Evolutionary conservation across 148 eudicot genomes (phyloP).

Genomic region (Silene conica): DNA sequence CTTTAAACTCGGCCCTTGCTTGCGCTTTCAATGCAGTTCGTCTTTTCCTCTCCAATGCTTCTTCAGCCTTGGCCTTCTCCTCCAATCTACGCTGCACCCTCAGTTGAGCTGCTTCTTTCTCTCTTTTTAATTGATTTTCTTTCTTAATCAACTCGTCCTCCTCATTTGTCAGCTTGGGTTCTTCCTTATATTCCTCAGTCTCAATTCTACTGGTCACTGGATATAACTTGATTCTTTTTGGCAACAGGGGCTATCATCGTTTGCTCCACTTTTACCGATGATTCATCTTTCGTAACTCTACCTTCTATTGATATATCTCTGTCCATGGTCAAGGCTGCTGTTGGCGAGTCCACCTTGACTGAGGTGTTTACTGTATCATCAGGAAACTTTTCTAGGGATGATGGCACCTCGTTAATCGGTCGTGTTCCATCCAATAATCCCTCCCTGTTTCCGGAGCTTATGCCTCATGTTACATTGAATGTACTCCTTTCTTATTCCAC

Average conservation of each 20-base stretch:
- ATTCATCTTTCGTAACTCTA: constrained; percentile 24
- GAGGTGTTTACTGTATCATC: constrained; percentile 29
- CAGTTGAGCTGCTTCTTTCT: constrained; percentile 54
- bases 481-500: constrained; percentile 63
- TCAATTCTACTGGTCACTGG: constrained; percentile 26
- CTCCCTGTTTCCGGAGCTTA: constrained; percentile 57
- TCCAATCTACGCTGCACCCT: constrained; percentile 61
- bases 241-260: constrained; percentile 27
- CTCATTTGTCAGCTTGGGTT: constrained; percentile 42
- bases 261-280: constrained; percentile 31
- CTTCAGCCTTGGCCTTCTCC: constrained; percentile 71
- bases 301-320: constrained; percentile 21
- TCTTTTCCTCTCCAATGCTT: constrained; percentile 83
- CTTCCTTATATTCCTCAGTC: constrained; percentile 37
- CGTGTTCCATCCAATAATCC: constrained; percentile 72
- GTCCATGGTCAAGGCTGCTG: constrained; percentile 22
- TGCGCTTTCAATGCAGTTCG: constrained; percentile 66
- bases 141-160: constrained; percentile 57
- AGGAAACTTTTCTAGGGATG: constrained; percentile 26
- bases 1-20: constrained; percentile 59
- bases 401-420: constrained; percentile 64
- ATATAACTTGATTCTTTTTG: constrained; percentile 27
- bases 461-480: constrained; percentile 50
- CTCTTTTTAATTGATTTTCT: constrained; percentile 46
- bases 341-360: constrained; percentile 23